phyloP scores from a whole-genome alignment of 2,329 filamentous ascomycete genomes.

The Fusarium sublunatum region DNA sequence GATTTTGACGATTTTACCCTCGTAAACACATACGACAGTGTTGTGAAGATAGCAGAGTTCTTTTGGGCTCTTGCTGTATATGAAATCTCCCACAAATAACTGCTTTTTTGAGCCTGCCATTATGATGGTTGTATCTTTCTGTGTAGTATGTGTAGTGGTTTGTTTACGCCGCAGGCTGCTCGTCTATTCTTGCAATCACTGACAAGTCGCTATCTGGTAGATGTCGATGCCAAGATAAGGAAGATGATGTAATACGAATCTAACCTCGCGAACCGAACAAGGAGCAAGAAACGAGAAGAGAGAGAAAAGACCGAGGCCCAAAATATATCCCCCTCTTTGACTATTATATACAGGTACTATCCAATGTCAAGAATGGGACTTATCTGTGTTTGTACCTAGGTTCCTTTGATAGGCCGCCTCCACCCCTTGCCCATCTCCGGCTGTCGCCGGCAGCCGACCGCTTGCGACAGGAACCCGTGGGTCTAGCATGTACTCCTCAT shows the following conservation, averaged over 20 bases:
- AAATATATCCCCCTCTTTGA: not conserved
- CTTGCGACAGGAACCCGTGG: constrained; percentile 7
- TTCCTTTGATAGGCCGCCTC: constrained; percentile 42
- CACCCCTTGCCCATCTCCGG: constrained; percentile 34
- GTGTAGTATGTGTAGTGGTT: too few relatives aligned
- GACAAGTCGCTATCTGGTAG: not conserved
- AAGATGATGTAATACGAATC: constrained; percentile 14
- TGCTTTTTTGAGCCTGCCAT: constrained; percentile 52
- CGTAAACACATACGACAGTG: constrained; percentile 63
- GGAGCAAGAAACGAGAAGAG: not conserved
- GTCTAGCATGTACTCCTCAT: not conserved
- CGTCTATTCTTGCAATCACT: not conserved
- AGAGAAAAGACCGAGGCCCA: not conserved
- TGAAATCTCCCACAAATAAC: constrained; percentile 66
- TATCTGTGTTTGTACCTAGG: constrained; percentile 19
- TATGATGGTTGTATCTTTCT: not conserved
- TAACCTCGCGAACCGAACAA: not conserved
- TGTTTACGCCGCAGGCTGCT: not conserved
- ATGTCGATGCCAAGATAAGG: not conserved
- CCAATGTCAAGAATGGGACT: constrained; percentile 2
- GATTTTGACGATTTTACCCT: constrained; percentile 63
- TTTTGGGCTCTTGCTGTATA: constrained; percentile 62
- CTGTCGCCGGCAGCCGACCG: constrained; percentile 45
- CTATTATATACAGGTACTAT: constrained; percentile 18
- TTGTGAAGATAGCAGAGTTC: constrained; percentile 64